Evolutionary conservation across 352 stramenopile genomes (phyloP), one percentile per base, ranked within the genome.

Genomic region (Blastocystis sp.): DNA sequence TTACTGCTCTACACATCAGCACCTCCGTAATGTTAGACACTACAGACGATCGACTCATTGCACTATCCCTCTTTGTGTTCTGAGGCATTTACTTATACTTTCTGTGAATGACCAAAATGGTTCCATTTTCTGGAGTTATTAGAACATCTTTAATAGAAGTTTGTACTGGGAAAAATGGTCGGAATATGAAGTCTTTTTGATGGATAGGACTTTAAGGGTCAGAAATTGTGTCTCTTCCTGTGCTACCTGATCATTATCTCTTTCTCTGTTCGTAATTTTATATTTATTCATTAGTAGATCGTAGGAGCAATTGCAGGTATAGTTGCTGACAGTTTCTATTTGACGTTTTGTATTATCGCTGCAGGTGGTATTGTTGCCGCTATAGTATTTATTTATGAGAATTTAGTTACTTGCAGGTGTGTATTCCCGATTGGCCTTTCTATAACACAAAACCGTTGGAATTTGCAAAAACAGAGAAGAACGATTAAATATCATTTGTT

Each of bases 351-450:
- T 50, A 45, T 85, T n/a, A 30, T 66, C 5, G 30, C 24, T 8
- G 53, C 43, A 6, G 73, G 73, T 45, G 26, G 50, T n/a, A 85
- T 85, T 68, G 50, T 85, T 37, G 73, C 73, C 18, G 18, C 73
- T 11, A 68, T 85, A 53, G 73, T 85, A 43, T 30, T 20, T 6
- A 39, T 24, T 43, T 13, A 7, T 5, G 13, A 9, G 0, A 34
- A n/a, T 16, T 50, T 16, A 37, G 26, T 85, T n/a, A 85, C 6
- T 24, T 6, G n/a, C 47, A 85, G 73, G 73, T 85, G 56, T 85
- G 73, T 45, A 66, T 85, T 26, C 73, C 73, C 7, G 73, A 85
- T 47, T 85, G 73, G 73, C 73, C 73, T 37, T 66, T 85, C 16
- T 85, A 85, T 43, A 85, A 85, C 47, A 64, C 16, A 2, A 68